Conservation (phyloP, 495 filamentous ascomycete genomes). For the Aspergillus carlsbadensis region DNA sequence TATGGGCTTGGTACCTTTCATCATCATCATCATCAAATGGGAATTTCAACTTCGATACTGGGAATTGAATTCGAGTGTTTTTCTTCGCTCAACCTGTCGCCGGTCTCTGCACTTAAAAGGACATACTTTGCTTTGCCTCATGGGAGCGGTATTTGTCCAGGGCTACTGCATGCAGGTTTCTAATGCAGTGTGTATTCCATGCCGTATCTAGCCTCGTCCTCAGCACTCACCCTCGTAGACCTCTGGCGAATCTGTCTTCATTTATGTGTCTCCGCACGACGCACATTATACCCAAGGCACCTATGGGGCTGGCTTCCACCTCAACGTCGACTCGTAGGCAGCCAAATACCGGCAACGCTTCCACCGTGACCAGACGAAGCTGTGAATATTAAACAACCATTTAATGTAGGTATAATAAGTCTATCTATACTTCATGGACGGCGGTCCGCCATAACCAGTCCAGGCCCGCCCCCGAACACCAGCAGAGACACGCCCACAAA, state of each 20-base stretch:
- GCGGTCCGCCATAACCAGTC: not conserved
- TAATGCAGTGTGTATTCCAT: not conserved
- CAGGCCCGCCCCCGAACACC: constrained; percentile 3
- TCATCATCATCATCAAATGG: constrained; percentile 19
- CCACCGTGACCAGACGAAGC: too few relatives aligned
- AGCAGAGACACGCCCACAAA: not conserved
- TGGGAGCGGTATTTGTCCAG: too few relatives aligned
- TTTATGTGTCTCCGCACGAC: too few relatives aligned
- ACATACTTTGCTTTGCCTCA: too few relatives aligned
- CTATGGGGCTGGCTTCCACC: too few relatives aligned
- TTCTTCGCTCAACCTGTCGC: not conserved
- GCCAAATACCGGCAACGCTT: too few relatives aligned
- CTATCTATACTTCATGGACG: constrained; percentile 1
- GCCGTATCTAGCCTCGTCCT: not conserved
- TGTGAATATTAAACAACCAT: not conserved
- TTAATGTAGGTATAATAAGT: constrained; percentile 4
- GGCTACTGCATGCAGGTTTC: too few relatives aligned
- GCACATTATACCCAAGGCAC: too few relatives aligned
- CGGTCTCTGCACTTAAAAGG: not conserved
- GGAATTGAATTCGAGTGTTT: constrained; percentile 11
- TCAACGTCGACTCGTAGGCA: too few relatives aligned
- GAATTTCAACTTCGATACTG: constrained; percentile 17
- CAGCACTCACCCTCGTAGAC: not conserved
- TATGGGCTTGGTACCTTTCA: constrained; percentile 14
- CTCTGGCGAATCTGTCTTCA: too few relatives aligned